Conservation (phyloP, 2,329 filamentous ascomycete species). For the Phoma sp. region DNA sequence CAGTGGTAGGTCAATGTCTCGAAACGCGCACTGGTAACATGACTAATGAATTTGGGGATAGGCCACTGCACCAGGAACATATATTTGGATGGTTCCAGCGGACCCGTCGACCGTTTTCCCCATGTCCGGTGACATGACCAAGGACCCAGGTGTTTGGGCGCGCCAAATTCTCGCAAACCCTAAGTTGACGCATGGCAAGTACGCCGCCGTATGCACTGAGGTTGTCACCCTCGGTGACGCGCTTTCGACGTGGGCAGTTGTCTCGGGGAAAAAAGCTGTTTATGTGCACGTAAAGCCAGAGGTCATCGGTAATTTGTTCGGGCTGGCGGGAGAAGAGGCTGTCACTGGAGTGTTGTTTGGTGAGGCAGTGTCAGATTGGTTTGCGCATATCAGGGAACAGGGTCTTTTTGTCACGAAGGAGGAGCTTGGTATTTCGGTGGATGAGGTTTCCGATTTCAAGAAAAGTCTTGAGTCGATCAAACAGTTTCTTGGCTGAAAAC, state of each 20-base stretch:
- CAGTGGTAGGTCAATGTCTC: neutral
- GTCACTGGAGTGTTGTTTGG: neutral
- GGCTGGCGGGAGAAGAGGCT: neutral
- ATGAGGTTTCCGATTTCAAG: neutral
- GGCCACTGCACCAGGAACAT: conserved; percentile 5
- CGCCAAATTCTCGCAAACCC: conserved; percentile 19
- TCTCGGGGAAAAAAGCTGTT: conserved; percentile 20
- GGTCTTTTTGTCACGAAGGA: conserved; percentile 1
- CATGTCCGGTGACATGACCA: conserved; percentile 14
- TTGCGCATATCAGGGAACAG: neutral
- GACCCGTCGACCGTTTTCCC: conserved; percentile 6
- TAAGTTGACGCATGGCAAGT: conserved; percentile 15
- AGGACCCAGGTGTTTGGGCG: conserved; percentile 18
- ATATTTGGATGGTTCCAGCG: conserved; percentile 12
- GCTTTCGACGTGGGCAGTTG: conserved; percentile 10
- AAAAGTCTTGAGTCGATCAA: conserved; percentile 1
- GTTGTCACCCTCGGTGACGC: conserved; percentile 10
- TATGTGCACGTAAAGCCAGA: neutral
- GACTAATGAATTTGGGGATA: no score
- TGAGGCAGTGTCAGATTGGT: no score
- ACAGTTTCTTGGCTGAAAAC: no score
- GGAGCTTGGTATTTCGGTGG: neutral
- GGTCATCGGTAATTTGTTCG: neutral
- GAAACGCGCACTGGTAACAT: no score
- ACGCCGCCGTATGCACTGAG: conserved; percentile 15